Evolutionary conservation across 768 basidiomycete genomes (phyloP).

Genomic region (Suillus sp.): DNA sequence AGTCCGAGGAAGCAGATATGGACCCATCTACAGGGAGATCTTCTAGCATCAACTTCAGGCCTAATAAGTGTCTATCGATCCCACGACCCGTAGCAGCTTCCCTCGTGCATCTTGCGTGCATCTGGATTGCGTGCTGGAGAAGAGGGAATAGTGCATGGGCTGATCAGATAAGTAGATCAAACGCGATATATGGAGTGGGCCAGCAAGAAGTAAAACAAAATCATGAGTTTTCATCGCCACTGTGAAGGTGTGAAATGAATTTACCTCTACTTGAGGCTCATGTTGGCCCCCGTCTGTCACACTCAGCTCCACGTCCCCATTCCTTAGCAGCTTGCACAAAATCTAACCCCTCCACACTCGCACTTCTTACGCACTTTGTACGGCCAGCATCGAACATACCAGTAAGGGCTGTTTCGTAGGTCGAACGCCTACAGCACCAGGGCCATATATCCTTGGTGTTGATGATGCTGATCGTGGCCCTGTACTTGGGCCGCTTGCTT

Average conservation of each 20-base stretch:
- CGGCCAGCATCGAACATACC: slow-evolving; percentile 84
- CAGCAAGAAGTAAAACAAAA: slow-evolving; percentile 31
- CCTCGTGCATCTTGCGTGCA: slow-evolving; percentile 71
- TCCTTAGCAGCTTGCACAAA: slow-evolving; percentile 23
- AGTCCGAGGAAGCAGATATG: neutral
- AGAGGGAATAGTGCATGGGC: slow-evolving; percentile 42
- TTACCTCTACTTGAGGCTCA: slow-evolving; percentile 4
- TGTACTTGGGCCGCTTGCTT: slow-evolving; percentile 93
- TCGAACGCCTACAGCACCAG: slow-evolving; percentile 68
- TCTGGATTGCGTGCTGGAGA: slow-evolving; percentile 67
- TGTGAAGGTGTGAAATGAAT: neutral
- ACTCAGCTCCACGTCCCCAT: slow-evolving; percentile 6
- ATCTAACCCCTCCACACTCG: slow-evolving; percentile 65
- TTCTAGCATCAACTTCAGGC: slow-evolving; percentile 66
- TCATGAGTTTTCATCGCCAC: neutral
- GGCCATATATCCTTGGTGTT: slow-evolving; percentile 95
- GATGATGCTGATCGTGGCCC: slow-evolving; percentile 98
- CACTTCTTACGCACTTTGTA: slow-evolving; percentile 76
- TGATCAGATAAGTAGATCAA: slow-evolving; percentile 17
- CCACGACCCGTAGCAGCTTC: slow-evolving; percentile 82
- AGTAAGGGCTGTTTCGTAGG: slow-evolving; percentile 92
- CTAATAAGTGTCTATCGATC: slow-evolving; percentile 90
- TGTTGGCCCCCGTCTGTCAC: too few relatives aligned
- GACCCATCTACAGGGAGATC: slow-evolving; percentile 5
- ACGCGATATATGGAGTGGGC: too few relatives aligned